Conservation (phyloP, 176 grass and related monocot genomes). For the Zoysia japonica region DNA sequence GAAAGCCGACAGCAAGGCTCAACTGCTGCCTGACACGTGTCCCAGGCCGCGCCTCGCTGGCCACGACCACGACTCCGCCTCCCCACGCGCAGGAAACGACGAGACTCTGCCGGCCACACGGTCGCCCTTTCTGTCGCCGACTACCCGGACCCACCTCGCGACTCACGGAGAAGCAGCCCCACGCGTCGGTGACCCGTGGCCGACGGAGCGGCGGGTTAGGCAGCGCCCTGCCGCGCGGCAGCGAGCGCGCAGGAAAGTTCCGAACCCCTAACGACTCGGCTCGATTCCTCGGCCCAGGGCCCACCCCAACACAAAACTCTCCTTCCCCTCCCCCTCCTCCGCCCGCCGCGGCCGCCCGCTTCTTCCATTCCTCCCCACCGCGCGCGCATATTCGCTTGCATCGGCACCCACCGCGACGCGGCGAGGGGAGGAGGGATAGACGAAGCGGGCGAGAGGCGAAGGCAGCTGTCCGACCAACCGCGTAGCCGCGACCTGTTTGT, state of each 20-base stretch:
- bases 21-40: not conserved
- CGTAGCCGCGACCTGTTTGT: not conserved
- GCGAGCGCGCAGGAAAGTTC: constrained; percentile 30
- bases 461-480: not conserved
- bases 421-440: not conserved
- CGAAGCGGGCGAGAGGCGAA: not conserved
- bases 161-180: rapidly evolving
- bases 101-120: not conserved
- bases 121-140: not conserved
- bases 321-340: not conserved
- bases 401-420: not conserved
- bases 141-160: not conserved
- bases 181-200: not conserved
- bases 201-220: not conserved
- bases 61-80: not conserved
- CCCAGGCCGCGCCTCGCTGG: not conserved
- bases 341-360: not conserved
- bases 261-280: not conserved
- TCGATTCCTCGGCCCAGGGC: not conserved
- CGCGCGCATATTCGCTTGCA: constrained; percentile 21
- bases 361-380: not conserved
- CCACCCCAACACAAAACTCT: not conserved
- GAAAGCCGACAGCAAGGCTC: not conserved
- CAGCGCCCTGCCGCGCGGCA: not conserved
- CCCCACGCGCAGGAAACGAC: not conserved